Conservation (phyloP, 345 rosid genomes). For the Capsella bursapastoris region DNA sequence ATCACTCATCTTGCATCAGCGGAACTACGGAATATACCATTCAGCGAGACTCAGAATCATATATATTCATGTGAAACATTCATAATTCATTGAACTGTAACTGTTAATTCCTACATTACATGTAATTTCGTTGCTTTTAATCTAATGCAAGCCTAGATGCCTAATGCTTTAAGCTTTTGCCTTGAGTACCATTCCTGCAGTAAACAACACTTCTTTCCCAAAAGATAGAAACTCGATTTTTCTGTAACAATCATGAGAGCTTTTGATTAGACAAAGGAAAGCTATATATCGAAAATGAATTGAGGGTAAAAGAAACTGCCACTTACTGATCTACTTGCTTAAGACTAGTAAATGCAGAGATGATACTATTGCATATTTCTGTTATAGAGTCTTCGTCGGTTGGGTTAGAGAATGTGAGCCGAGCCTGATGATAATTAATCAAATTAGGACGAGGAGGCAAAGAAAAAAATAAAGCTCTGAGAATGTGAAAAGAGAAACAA, state of each 20-base stretch:
- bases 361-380: slow-evolving; percentile 66
- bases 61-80: slow-evolving; percentile 19
- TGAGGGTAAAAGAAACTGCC: not conserved
- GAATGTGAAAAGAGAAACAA: slow-evolving; percentile 28
- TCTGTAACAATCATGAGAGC: slow-evolving; percentile 56
- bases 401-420: slow-evolving; percentile 45
- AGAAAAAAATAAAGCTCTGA: not conserved
- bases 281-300: not conserved
- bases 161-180: slow-evolving; percentile 25
- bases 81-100: slow-evolving; percentile 21
- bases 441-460: not conserved
- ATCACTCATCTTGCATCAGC: not conserved
- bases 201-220: slow-evolving; percentile 79
- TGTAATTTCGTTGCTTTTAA: not conserved
- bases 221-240: slow-evolving; percentile 62
- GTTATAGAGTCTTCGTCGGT: slow-evolving; percentile 48
- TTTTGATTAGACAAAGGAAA: not conserved
- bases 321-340: slow-evolving; percentile 60
- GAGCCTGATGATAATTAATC: slow-evolving; percentile 56
- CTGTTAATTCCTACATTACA: slow-evolving; percentile 10
- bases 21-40: not conserved
- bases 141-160: slow-evolving; percentile 31
- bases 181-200: slow-evolving; percentile 61
- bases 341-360: slow-evolving; percentile 60
- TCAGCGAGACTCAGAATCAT: not conserved